Evolutionary conservation across 2,329 filamentous ascomycete species (phyloP).

Genomic region (Cadophora malorum): DNA sequence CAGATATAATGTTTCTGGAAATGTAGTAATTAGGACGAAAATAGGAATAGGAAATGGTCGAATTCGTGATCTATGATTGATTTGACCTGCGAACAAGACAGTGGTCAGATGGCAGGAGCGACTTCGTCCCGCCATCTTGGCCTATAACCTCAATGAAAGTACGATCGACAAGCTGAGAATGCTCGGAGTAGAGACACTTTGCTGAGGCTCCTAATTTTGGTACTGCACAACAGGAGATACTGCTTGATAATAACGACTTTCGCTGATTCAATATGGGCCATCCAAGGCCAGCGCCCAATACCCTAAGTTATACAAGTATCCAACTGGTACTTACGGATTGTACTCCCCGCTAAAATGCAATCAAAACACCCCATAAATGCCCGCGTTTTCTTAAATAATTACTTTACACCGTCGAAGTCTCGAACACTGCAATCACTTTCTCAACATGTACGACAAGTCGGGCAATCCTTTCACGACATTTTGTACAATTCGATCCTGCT

Average conservation of each 20-base stretch:
- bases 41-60: not conserved
- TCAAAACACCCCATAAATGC: not conserved
- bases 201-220: not conserved
- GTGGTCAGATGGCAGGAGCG: not conserved
- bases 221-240: not conserved
- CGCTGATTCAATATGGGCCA: not conserved
- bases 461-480: constrained; percentile 45
- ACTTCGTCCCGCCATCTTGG: not conserved
- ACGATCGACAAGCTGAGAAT: not conserved
- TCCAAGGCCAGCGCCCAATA: constrained; percentile 9
- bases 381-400: not conserved
- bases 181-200: not conserved
- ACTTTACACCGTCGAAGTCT: not conserved
- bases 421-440: constrained; percentile 27
- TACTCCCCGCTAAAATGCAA: constrained; percentile 18
- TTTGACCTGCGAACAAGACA: not conserved
- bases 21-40: not conserved
- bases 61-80: not conserved
- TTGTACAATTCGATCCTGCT: constrained; percentile 45
- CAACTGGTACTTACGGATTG: not conserved
- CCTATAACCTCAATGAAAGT: not conserved
- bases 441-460: constrained; percentile 47
- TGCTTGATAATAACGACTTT: not conserved
- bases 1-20: not conserved
- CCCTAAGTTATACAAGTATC: constrained; percentile 14